A percentile compares a stretch with the other conserved stretches of the same genome.
phyloP scores from a whole-genome alignment of 192 early-diverging fungal genomes.

The Oehlia diaphana region DNA sequence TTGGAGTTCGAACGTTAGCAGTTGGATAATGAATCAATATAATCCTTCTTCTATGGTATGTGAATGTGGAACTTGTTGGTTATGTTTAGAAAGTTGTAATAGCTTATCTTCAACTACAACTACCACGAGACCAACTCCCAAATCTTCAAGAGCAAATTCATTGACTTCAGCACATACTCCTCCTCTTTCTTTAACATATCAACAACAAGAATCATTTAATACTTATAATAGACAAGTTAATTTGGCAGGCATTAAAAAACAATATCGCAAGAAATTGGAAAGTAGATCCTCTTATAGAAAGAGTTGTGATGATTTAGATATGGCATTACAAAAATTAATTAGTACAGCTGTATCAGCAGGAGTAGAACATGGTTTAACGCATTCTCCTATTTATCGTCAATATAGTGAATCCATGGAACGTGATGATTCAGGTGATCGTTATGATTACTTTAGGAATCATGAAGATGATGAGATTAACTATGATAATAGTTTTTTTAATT shows the following conservation, averaged over 20 bases:
- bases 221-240: background rate
- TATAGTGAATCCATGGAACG: background rate
- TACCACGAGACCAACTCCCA: background rate
- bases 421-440: too few relatives aligned
- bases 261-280: slow-evolving; percentile 9
- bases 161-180: background rate
- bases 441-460: background rate
- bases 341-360: background rate
- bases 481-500: background rate
- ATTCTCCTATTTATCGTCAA: background rate
- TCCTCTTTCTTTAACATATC: background rate
- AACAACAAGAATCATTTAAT: background rate
- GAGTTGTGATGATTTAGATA: slow-evolving; percentile 18
- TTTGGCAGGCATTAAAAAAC: background rate
- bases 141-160: slow-evolving; percentile 1
- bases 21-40: slow-evolving; percentile 17
- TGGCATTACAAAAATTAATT: slow-evolving; percentile 18
- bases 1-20: slow-evolving; percentile 7
- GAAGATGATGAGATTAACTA: background rate
- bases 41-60: background rate
- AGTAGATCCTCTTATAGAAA: background rate
- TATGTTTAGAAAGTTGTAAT: background rate
- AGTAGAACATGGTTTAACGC: background rate
- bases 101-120: background rate
- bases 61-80: background rate